These are phyloP conservation scores for Trametes sanguinea DNA, from an alignment of 768 basidiomycete species.

Conservation along the genomic window DNA sequence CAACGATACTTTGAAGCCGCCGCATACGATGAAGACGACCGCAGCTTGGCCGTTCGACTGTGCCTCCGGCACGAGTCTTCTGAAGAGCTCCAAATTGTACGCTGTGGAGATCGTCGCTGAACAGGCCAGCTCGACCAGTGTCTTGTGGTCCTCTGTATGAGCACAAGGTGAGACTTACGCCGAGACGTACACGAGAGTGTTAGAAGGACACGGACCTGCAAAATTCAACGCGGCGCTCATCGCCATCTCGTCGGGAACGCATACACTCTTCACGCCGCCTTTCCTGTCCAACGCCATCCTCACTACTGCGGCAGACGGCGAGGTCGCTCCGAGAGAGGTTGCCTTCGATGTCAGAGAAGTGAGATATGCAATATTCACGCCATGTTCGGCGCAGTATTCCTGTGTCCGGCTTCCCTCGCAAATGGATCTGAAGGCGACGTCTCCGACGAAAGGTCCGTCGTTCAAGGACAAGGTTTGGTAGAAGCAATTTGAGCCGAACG, in stretches of 20 bases:
- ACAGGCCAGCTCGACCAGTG: constrained; percentile 74
- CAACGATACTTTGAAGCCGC: constrained; percentile 68
- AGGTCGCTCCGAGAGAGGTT: constrained; percentile 71
- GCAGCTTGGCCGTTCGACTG: constrained; percentile 33
- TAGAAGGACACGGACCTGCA: constrained; percentile 47
- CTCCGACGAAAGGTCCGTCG: constrained; percentile 35
- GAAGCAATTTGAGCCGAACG: constrained; percentile 73
- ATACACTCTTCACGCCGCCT: constrained; percentile 59
- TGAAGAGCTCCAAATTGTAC: constrained; percentile 59
- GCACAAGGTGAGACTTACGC: not conserved
- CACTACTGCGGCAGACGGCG: constrained; percentile 60
- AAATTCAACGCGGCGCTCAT: constrained; percentile 62
- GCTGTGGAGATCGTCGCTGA: constrained; percentile 68
- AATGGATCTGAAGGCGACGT: constrained; percentile 35
- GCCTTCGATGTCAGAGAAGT: constrained; percentile 61
- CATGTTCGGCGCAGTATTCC: constrained; percentile 43
- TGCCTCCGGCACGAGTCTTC: constrained; percentile 47
- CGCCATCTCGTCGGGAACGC: constrained; percentile 65
- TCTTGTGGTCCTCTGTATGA: constrained; percentile 70
- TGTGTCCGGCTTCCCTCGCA: constrained; percentile 43
- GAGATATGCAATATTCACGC: constrained; percentile 60
- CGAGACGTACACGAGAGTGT: not conserved
- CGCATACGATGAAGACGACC: constrained; percentile 68
- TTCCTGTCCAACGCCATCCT: constrained; percentile 62
- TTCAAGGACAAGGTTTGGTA: constrained; percentile 68